A percentile compares a stretch with the other conserved stretches of the same genome.
phyloP scores from a whole-genome alignment of 129 eudicot genomes.

The Chrysanthemum lavandulifolium region DNA sequence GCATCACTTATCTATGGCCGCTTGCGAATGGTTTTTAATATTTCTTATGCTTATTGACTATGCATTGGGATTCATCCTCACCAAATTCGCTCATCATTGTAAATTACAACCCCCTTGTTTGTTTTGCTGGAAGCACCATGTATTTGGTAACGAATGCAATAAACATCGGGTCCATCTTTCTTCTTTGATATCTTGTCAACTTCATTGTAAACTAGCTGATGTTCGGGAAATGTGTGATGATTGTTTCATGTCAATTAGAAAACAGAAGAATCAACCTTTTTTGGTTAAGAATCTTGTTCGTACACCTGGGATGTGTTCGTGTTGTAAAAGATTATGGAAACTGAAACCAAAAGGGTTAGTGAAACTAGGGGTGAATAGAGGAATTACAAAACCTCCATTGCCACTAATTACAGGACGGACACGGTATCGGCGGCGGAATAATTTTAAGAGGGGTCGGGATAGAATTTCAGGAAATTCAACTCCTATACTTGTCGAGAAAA shows the following conservation, averaged over 20 bases:
- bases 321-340: slow-evolving; percentile 65
- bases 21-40: slow-evolving; percentile 85
- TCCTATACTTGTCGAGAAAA: slow-evolving; percentile 26
- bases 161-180: slow-evolving; percentile 62
- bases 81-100: slow-evolving; percentile 67
- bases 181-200: slow-evolving; percentile 51
- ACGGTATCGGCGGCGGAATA: slow-evolving; percentile 57
- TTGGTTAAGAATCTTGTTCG: slow-evolving; percentile 34
- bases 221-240: slow-evolving; percentile 69
- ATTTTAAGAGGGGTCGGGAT: slow-evolving; percentile 56
- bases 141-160: slow-evolving; percentile 54
- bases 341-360: slow-evolving; percentile 44
- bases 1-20: slow-evolving; percentile 53
- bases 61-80: slow-evolving; percentile 54
- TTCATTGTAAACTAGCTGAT: slow-evolving; percentile 68
- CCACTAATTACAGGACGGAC: slow-evolving; percentile 53
- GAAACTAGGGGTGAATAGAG: slow-evolving; percentile 51
- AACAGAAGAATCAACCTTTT: slow-evolving; percentile 34
- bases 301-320: slow-evolving; percentile 57
- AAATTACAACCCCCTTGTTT: slow-evolving; percentile 68
- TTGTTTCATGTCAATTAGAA: slow-evolving; percentile 61
- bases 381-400: slow-evolving; percentile 64
- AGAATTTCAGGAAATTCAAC: slow-evolving; percentile 30
- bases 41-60: slow-evolving; percentile 72
- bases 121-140: slow-evolving; percentile 66